Base-by-base conservation (phyloP, 257 asterid genomes). In the Craterostigma plantagineum region DNA sequence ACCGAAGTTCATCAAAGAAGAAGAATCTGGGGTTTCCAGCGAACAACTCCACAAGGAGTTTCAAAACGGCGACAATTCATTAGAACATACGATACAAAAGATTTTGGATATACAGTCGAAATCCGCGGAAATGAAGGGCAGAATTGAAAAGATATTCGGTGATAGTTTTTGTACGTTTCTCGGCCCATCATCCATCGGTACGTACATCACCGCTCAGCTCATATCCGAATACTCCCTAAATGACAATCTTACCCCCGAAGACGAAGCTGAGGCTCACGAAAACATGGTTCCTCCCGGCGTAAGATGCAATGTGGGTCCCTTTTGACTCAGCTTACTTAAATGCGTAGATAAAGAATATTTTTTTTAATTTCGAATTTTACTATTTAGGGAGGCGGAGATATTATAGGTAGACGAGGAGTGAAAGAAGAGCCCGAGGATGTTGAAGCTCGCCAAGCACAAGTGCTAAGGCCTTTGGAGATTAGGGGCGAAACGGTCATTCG, bases 201-300 rank as follows among this genome's bases (percentile, higher is more conserved):
- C 68, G 49, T 41, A 43, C 56, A 53, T 59, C 50, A 64, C 77
- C 43, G 70, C 91, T 45, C 78, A 68, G 69, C 70, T 63, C 52
- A 57, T 63, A 18, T 46, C 72, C 1, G 69, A 60, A 61, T 61
- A 59, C 50, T 62, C 55, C 10, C 49, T 12, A 61, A 63, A 61
- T 33, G 64, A 49, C 12, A 35, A 18, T 53, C 54, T 48, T 48
- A 52, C 54, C 55, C 70, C 71, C 51, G 66, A 60, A 63, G 45
- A 56, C 67, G 69, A 71, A 65, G 56, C 34, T 30, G 52, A 71
- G 48, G 63, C 61, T 53, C 69, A 57, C 30, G 61, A 53, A 27
- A 65, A 45, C 30, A 23, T 6, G 30, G 30, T 23, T n/a, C n/a
- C n/a, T n/a, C n/a, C n/a, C n/a, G n/a, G n/a, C n/a, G n/a, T n/a